A percentile compares a stretch with the other conserved stretches of the same genome.
Evolutionary conservation across 345 rosid genomes (phyloP).

Genomic region (Eucalyptus virginea): DNA sequence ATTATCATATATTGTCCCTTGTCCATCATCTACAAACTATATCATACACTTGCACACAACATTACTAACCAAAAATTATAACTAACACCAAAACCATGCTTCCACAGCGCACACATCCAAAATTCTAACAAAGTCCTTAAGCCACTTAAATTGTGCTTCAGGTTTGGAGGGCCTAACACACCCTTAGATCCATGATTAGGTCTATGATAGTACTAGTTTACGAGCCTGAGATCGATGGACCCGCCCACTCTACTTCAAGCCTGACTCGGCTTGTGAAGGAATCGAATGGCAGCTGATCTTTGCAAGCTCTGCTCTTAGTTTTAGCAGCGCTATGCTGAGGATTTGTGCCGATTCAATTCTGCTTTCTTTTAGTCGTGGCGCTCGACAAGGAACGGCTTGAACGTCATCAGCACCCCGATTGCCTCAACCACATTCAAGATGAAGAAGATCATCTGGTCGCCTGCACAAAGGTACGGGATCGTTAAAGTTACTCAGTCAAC

Average conservation of each 20-base stretch:
- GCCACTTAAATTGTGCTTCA: not conserved
- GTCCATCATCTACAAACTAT: too few relatives aligned
- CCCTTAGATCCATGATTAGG: not conserved
- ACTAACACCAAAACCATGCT: too few relatives aligned
- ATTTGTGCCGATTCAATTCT: not conserved
- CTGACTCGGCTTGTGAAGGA: not conserved
- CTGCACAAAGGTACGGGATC: conserved; percentile 15
- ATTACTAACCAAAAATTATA: too few relatives aligned
- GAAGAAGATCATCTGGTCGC: conserved; percentile 58
- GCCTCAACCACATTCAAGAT: conserved; percentile 33
- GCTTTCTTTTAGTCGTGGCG: not conserved
- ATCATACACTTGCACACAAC: too few relatives aligned
- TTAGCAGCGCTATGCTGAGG: not conserved
- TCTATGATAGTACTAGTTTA: not conserved
- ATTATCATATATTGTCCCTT: too few relatives aligned
- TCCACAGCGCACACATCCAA: too few relatives aligned
- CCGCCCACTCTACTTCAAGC: not conserved
- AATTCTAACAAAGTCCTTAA: too few relatives aligned
- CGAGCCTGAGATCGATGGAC: not conserved
- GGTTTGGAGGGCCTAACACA: not conserved
- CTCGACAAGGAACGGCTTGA: conserved; percentile 54
- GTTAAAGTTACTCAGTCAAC: not conserved
- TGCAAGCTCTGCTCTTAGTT: not conserved
- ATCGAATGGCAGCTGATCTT: not conserved
- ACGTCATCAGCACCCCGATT: conserved; percentile 48